A percentile compares a stretch with the other conserved stretches of the same genome.
phyloP scores from a whole-genome alignment of 495 filamentous ascomycete species.

The Articulospora tetracladia region DNA sequence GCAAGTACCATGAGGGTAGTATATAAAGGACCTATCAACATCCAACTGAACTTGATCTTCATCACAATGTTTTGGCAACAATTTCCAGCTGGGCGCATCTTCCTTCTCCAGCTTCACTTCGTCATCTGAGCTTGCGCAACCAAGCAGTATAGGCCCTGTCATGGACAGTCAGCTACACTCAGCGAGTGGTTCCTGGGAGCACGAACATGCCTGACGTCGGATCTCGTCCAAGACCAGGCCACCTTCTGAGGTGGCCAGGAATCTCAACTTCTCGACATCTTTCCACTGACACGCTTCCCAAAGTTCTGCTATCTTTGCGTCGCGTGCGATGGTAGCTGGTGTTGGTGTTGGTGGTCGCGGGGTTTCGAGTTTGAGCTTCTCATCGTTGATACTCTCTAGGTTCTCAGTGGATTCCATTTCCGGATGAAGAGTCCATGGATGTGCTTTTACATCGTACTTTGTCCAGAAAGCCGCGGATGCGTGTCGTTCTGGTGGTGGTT shows the following conservation, averaged over 20 bases:
- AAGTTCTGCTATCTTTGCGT: constrained; percentile 45
- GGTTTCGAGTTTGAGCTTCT: constrained; percentile 1
- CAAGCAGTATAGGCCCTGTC: constrained; percentile 79
- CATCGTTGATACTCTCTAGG: constrained; percentile 3
- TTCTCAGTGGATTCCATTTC: constrained; percentile 23
- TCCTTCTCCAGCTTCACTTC: constrained; percentile 8
- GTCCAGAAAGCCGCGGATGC: background rate
- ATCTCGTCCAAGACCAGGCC: constrained; percentile 80
- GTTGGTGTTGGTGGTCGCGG: background rate
- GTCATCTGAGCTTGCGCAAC: constrained; percentile 31
- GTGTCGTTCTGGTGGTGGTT: background rate
- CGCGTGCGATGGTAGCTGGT: background rate
- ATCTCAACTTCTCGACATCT: constrained; percentile 59
- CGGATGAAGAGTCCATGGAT: constrained; percentile 10
- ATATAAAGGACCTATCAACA: constrained; percentile 93
- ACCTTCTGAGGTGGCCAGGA: constrained; percentile 64
- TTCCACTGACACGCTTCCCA: constrained; percentile 60
- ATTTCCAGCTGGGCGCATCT: constrained; percentile 38
- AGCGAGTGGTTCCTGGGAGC: constrained; percentile 4
- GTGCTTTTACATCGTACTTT: constrained; percentile 11
- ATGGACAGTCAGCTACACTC: constrained; percentile 17
- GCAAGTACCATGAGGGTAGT: constrained; percentile 76
- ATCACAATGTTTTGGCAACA: constrained; percentile 67
- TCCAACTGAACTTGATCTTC: constrained; percentile 88
- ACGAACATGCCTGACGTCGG: constrained; percentile 81